Conservation (phyloP, 2,329 filamentous ascomycete species). For the Beauveria scarabaeidicola region DNA sequence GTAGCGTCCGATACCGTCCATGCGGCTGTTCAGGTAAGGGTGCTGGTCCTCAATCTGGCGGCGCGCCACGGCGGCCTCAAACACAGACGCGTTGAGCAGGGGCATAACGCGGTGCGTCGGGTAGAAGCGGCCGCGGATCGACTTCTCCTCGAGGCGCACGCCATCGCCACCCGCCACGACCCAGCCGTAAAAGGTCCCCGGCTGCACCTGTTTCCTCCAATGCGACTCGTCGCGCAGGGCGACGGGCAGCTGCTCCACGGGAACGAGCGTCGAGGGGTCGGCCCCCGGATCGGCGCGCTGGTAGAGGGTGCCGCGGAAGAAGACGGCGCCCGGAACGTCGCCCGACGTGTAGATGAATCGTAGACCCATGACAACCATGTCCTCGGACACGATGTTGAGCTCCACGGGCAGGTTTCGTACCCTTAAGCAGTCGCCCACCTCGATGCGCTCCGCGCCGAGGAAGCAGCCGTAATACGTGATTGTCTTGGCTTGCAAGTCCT, state of each 20-base stretch:
- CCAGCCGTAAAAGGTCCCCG: slow-evolving; percentile 28
- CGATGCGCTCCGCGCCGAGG: slow-evolving; percentile 42
- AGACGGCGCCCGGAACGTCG: slow-evolving; percentile 26
- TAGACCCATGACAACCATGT: slow-evolving; percentile 27
- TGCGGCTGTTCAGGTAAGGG: slow-evolving; percentile 45
- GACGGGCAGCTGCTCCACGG: slow-evolving; percentile 32
- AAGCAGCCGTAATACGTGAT: slow-evolving; percentile 39
- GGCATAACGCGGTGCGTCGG: slow-evolving; percentile 44
- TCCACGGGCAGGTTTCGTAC: slow-evolving; percentile 33
- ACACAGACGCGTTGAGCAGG: slow-evolving; percentile 35
- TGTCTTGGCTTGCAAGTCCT: slow-evolving; percentile 24
- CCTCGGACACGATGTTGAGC: slow-evolving; percentile 24
- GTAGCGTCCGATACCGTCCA: slow-evolving; percentile 31
- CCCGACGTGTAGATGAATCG: slow-evolving; percentile 31
- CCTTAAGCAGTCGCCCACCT: slow-evolving; percentile 40
- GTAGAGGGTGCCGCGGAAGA: slow-evolving; percentile 35
- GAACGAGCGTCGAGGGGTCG: slow-evolving; percentile 20
- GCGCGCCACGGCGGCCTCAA: slow-evolving; percentile 28
- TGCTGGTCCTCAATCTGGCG: slow-evolving; percentile 36
- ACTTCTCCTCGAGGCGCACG: slow-evolving; percentile 36
- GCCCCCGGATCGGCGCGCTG: slow-evolving; percentile 23
- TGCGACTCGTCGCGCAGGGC: slow-evolving; percentile 31
- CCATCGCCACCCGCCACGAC: slow-evolving; percentile 36
- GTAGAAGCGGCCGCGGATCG: slow-evolving; percentile 50
- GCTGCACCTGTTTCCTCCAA: slow-evolving; percentile 30